phyloP scores from a whole-genome alignment of 352 stramenopile species.

The Phytophthora parvispora region DNA sequence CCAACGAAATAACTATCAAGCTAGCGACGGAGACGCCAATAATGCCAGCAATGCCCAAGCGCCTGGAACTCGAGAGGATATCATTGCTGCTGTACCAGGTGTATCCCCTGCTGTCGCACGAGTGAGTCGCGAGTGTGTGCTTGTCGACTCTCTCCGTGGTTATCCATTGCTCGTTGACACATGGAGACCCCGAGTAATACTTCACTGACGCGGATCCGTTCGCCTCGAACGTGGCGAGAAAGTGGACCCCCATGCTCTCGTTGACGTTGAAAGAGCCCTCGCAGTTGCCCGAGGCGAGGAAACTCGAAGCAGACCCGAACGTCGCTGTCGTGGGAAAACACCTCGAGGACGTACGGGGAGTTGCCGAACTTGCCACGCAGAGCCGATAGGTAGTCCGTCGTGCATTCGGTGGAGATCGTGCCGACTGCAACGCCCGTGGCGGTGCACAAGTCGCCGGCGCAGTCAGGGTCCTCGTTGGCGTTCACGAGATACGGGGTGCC shows the following conservation, averaged over 20 bases:
- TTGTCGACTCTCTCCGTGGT: not conserved
- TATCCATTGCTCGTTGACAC: not conserved
- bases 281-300: not conserved
- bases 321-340: too few species aligned
- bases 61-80: too few species aligned
- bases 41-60: too few species aligned
- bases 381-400: conserved; percentile 15
- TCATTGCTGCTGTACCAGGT: conserved; percentile 14
- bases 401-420: conserved; percentile 33
- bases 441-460: too few species aligned
- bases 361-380: conserved; percentile 32
- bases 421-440: not conserved
- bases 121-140: not conserved
- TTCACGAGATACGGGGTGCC: too few species aligned
- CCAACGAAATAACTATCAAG: too few species aligned
- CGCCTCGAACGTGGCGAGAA: not conserved
- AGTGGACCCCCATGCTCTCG: not conserved
- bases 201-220: conserved; percentile 4
- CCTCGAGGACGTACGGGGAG: conserved; percentile 31
- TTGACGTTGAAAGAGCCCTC: not conserved
- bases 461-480: too few species aligned
- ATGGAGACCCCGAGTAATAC: conserved; percentile 1
- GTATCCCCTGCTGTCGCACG: not conserved
- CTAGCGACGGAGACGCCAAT: too few species aligned
- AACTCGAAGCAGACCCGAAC: conserved; percentile 1